Evolutionary conservation across 257 asterid species (phyloP), one percentile per base, ranked within the genome.

Genomic region (Eustoma russellianum): DNA sequence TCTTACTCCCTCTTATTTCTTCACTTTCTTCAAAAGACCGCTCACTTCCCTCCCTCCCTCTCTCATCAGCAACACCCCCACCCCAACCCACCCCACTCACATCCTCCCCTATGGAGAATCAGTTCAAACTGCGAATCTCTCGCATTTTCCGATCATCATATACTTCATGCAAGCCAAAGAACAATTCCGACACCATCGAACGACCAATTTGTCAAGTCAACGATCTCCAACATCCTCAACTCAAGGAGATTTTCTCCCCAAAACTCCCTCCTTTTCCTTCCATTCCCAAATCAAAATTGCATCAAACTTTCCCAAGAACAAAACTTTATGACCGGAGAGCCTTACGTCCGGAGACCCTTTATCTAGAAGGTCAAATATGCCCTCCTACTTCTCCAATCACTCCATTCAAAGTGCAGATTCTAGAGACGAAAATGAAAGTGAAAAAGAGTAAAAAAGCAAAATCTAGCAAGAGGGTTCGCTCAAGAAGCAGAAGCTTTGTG

Each of bases 341-440:
- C 24, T 67, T 52, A 38, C 69, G 40, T 28, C 28, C 50, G 9
- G 30, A 41, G 33, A 53, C 51, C 48, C 57, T 56, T 48, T 5
- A 33, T 16, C 13, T 28, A 5, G 76, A 61, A 40, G 82, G 85
- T 17, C 81, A 69, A 11, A 75, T 55, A 38, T 78, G 83, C 63
- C 85, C 86, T 18, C 90, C 79, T 11, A 78, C 57, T 0, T 69
- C 83, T 17, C 90, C 86, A 45, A 61, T 62, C 33, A 52, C 77
- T 3, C 79, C 77, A 6, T 65, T 65, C 38, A 52, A 66, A 50
- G 19, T 57, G 63, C 58, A 2, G 41, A 62, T 18, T 5, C 52
- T 52, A 45, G 28, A 62, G 46, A 6, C 48, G 17, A 45, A 48
- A 17, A 38, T 5, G 15, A 55, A 24, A 33, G 61, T 48, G 56